Evolutionary conservation across 768 basidiomycete species (phyloP), one percentile per base, ranked within the genome.

Genomic region (Cystobasidium ongulense): DNA sequence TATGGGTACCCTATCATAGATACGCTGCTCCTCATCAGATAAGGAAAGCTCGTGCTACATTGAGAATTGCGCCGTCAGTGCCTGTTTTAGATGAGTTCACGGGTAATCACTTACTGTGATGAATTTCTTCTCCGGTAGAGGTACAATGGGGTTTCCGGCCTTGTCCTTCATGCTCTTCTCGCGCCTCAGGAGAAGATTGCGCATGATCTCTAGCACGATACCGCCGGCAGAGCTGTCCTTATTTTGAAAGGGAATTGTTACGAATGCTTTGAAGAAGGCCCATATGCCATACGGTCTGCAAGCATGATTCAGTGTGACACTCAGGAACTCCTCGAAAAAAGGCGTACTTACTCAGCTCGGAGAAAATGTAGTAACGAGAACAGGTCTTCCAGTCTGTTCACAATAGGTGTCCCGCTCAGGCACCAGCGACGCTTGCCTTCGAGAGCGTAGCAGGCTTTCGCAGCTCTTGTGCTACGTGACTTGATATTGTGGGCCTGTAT

Each of bases 361-460:
- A 83, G 78, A 77, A 82, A 83, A 75, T 82, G 82, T 1, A 90
- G 80, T 0, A 98, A 84, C 0, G 92, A 94, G 78, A 89, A 92
- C 18, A 98, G 84, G 78, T 98, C 95, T 77, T 77, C 77, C 41
- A 78, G 76, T 1, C 88, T 88, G 80, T 98, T 98, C 70, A 96
- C 91, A 74, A 98, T 97, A 0, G 95, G 95, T 3, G 95, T 98
- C 15, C 92, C 89, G 86, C 92, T 95, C 33, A 95, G 87, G 1
- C 91, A 91, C 95, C 95, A 98, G 76, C 90, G 85, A 57, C 91
- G 83, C 74, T 88, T 84, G 3, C 90, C 90, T 25, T 84, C 85
- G 11, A 98, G 84, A 4, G 90, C 90, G 80, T 89, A 97, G 54
- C 90, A 90, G 7, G 95, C 82, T 77, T 88, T 90, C 0, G 92